phyloP scores from a whole-genome alignment of 441 rosid species.

The Eutrema salsugineum region DNA sequence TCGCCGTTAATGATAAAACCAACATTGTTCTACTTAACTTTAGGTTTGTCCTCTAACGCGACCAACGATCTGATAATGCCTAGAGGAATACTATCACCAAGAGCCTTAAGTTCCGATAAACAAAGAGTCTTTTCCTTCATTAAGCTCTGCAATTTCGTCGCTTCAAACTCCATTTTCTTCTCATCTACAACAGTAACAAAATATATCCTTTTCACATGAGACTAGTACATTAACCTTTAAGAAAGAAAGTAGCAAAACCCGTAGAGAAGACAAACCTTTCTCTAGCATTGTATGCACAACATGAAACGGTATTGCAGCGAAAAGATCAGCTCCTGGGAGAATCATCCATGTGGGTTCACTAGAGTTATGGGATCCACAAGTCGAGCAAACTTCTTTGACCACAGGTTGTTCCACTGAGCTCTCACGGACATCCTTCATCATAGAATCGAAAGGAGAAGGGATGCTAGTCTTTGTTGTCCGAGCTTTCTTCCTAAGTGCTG shows the following conservation, averaged over 20 bases:
- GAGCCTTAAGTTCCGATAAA: slow-evolving; percentile 68
- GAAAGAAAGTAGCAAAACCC: neutral
- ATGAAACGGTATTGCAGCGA: slow-evolving; percentile 70
- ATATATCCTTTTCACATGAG: neutral
- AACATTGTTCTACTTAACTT: neutral
- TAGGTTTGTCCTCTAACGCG: slow-evolving; percentile 49
- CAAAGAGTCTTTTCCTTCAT: slow-evolving; percentile 64
- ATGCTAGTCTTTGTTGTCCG: slow-evolving; percentile 70
- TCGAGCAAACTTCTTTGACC: slow-evolving; percentile 74
- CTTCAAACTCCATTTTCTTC: slow-evolving; percentile 39
- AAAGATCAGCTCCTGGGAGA: slow-evolving; percentile 69
- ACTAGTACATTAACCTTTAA: neutral
- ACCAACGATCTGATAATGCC: slow-evolving; percentile 70
- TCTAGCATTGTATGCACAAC: slow-evolving; percentile 76
- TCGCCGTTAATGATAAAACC: neutral
- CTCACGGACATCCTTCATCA: slow-evolving; percentile 54
- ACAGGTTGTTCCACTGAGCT: slow-evolving; percentile 47
- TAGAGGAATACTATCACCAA: slow-evolving; percentile 71
- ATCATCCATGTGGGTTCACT: slow-evolving; percentile 78
- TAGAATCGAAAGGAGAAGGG: slow-evolving; percentile 57
- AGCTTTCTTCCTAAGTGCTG: slow-evolving; percentile 74
- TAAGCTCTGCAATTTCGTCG: slow-evolving; percentile 68
- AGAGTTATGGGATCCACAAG: slow-evolving; percentile 70
- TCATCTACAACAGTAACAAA: slow-evolving; percentile 15
- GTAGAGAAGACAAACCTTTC: slow-evolving; percentile 42